A percentile compares a stretch with the other conserved stretches of the same genome.
phyloP scores from a whole-genome alignment of 176 grass and related monocot species.

The Panicum miliaceum region DNA sequence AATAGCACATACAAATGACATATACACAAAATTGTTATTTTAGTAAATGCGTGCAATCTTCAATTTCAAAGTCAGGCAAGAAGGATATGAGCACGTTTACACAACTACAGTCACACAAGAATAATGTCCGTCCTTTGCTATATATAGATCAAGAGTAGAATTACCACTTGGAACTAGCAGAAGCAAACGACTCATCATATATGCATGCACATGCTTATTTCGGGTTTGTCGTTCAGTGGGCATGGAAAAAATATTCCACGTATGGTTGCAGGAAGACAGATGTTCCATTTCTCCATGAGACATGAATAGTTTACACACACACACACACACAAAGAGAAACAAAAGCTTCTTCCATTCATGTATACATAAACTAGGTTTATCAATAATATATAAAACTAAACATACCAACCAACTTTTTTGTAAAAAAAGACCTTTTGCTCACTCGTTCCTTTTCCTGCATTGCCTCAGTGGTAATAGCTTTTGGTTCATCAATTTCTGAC shows the following conservation, averaged over 20 bases:
- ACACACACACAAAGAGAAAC: not conserved
- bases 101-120: not conserved
- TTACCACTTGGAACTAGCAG: not conserved
- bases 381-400: not conserved
- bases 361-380: not conserved
- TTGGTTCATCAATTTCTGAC: slow-evolving; percentile 37
- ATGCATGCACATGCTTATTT: not conserved
- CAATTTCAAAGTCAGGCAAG: not conserved
- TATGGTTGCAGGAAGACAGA: not conserved
- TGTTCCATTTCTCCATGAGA: not conserved
- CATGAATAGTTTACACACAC: not conserved
- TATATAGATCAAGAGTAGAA: not conserved
- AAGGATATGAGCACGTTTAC: not conserved
- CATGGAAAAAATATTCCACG: not conserved
- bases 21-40: not conserved
- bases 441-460: not conserved
- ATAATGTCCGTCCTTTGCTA: not conserved
- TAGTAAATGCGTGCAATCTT: not conserved
- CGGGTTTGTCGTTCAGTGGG: not conserved
- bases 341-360: not conserved
- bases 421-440: not conserved
- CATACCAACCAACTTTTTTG: not conserved
- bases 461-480: slow-evolving; percentile 31
- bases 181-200: not conserved
- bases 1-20: not conserved